These are phyloP conservation scores for Diplodia corticola DNA, from an alignment of 2,329 filamentous ascomycete species.

Conservation along the genomic window DNA sequence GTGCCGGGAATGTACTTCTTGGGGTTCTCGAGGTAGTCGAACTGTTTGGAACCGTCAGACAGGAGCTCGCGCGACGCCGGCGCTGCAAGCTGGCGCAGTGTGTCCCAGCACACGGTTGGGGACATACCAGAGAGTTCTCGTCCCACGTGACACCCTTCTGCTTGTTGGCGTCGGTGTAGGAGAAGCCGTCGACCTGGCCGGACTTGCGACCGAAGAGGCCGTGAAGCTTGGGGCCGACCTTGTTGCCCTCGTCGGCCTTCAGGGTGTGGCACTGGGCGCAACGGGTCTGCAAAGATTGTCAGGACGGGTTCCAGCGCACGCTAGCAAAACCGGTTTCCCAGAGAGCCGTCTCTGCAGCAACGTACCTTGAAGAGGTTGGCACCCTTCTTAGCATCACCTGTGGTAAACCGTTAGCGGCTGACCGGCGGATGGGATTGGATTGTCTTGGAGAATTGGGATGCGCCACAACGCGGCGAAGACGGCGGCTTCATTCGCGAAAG, in stretches of 20 bases:
- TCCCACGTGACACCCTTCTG: constrained; percentile 88
- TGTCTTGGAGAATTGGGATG: not conserved
- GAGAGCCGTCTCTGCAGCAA: not conserved
- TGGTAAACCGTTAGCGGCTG: constrained; percentile 20
- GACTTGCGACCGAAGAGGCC: constrained; percentile 97
- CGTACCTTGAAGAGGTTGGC: constrained; percentile 91
- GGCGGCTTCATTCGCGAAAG: not conserved
- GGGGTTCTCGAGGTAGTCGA: constrained; percentile 99
- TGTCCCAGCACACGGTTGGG: not conserved
- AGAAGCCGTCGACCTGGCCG: constrained; percentile 85
- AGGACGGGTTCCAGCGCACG: constrained; percentile 25
- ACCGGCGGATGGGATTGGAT: too few relatives aligned
- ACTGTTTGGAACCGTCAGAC: constrained; percentile 53
- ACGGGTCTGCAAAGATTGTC: constrained; percentile 62
- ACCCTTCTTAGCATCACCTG: constrained; percentile 94
- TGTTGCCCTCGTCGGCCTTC: constrained; percentile 88
- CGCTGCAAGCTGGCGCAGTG: not conserved
- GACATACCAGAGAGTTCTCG: constrained; percentile 74
- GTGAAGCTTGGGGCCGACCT: constrained; percentile 95
- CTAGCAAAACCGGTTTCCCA: constrained; percentile 5
- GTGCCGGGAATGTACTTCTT: constrained; percentile 99
- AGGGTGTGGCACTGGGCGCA: constrained; percentile 99
- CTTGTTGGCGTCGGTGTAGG: constrained; percentile 99
- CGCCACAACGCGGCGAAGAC: not conserved
- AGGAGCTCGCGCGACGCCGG: not conserved